Evolutionary conservation across 352 stramenopile species (phyloP), one percentile per base, ranked within the genome.

Genomic region (Pythium coloratum): DNA sequence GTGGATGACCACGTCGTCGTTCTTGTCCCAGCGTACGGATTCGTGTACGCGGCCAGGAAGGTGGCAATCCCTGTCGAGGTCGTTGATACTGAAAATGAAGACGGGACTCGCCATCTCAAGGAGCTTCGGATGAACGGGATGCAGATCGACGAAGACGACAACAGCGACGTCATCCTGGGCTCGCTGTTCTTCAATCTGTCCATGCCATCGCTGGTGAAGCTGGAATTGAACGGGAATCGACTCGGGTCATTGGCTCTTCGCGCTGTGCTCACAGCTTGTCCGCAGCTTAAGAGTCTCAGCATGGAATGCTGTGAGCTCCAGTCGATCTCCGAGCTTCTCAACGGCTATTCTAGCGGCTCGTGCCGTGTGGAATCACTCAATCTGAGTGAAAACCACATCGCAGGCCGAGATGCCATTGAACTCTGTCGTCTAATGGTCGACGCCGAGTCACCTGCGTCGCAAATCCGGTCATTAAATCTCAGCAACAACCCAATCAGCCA

Each of bases 321-420:
- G 6, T 67, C 71, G 18, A 77, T 86, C 20, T 24, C 24, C 13
- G 55, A 74, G 54, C 66, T 88, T 13, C 59, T 77, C 6, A 55
- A 58, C 3, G 67, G 62, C 1, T 82, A 79, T 62, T 42, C 54
- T 18, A 5, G 20, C 10, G 64, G 56, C 1, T 30, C 50, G 6
- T 84, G 74, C 36, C 49, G 36, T 6, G 57, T 88, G 4, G 33
- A 66, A 36, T 70, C 65, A 10, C 66, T 88, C 3, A 73, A 85
- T 30, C 53, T 80, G 16, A 56, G 68, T 1, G 66, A 83, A 9
- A 88, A 88, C 54, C 38, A 72, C 14, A 67, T 88, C 26, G 63
- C 49, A 32, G 38, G 59, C 20, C 51, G 12, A 30, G 81, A 79
- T 14, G 58, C 81, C 14, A 38, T 70, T 38, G 49, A 64, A 1